Conservation (phyloP, 192 early-diverging fungal genomes). For the Coemansia sp. region DNA sequence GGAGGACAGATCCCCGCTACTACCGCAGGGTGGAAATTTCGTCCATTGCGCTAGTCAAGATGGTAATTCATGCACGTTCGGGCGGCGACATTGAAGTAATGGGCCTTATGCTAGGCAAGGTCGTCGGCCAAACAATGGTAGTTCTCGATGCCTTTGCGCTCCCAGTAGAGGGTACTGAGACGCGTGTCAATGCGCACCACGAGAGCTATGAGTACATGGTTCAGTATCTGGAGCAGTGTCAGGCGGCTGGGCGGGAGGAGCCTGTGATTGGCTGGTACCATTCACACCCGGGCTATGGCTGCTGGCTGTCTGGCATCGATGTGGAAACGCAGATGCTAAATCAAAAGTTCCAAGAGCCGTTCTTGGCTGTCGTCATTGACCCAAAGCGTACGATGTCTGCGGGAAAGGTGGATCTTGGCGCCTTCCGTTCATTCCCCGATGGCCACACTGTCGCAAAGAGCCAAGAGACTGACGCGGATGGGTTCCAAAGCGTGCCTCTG, state of each 20-base stretch:
- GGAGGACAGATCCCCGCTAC: constrained; percentile 66
- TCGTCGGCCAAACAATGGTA: constrained; percentile 82
- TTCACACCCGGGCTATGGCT: constrained; percentile 98
- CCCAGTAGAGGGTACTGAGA: constrained; percentile 98
- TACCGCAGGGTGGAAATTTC: constrained; percentile 88
- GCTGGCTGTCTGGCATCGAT: constrained; percentile 99
- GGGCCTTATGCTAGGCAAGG: constrained; percentile 97
- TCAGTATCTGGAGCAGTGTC: constrained; percentile 77
- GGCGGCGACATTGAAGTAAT: constrained; percentile 96
- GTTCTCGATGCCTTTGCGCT: constrained; percentile 97
- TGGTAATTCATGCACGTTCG: constrained; percentile 99
- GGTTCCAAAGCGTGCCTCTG: constrained; percentile 64
- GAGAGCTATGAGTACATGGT: constrained; percentile 99
- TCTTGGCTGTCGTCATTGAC: constrained; percentile 93
- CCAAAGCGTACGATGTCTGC: constrained; percentile 96
- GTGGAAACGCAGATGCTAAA: constrained; percentile 94
- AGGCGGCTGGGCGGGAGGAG: constrained; percentile 86
- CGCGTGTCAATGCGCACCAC: constrained; percentile 87
- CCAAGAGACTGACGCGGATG: constrained; percentile 10
- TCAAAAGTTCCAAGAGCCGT: constrained; percentile 94
- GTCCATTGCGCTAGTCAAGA: constrained; percentile 95
- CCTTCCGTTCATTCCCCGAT: constrained; percentile 97
- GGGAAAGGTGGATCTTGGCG: constrained; percentile 95
- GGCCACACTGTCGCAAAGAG: constrained; percentile 23
- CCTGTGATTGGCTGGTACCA: constrained; percentile 99